These are phyloP conservation scores for Wallacemonas sp. DNA, from an alignment of 208 protist species.

Conservation along the genomic window DNA sequence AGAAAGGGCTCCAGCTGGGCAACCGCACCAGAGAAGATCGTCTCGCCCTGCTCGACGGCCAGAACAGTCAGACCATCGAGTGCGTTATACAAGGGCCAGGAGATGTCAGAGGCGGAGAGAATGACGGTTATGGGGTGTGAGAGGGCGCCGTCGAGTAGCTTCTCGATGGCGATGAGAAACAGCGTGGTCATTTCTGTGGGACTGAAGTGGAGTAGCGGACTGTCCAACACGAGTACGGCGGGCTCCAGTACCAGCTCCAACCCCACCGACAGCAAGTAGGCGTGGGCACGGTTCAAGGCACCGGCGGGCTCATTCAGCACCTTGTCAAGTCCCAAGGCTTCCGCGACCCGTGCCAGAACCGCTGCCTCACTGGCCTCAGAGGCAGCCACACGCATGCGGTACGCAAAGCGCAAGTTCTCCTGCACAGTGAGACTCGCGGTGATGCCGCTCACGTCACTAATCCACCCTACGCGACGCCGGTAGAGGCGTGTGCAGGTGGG, in stretches of 20 bases:
- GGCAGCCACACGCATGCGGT: conserved; percentile 30
- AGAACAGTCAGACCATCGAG: conserved; percentile 44
- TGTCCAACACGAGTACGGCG: conserved; percentile 26
- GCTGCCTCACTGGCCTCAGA: conserved; percentile 8
- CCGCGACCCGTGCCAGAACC: conserved; percentile 12
- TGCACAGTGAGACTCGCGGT: conserved; percentile 22
- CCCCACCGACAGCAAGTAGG: conserved; percentile 24
- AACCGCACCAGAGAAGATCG: conserved; percentile 40
- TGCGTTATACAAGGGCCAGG: conserved; percentile 36
- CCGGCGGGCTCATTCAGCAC: conserved; percentile 16
- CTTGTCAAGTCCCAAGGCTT: conserved; percentile 6
- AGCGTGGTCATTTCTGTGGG: conserved; percentile 13
- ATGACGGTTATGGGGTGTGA: conserved; percentile 13
- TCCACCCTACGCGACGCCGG: conserved; percentile 23
- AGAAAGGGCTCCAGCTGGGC: conserved; percentile 37
- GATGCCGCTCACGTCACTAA: conserved; percentile 23
- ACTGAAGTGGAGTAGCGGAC: conserved; percentile 19
- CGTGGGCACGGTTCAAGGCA: conserved; percentile 15
- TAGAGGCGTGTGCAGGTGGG: conserved; percentile 22
- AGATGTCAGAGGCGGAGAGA: conserved; percentile 27
- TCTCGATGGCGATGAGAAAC: conserved; percentile 17
- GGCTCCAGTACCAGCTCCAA: conserved; percentile 37
- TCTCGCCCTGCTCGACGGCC: conserved; percentile 20
- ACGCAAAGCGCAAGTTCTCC: conserved; percentile 30
- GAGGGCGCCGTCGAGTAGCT: conserved; percentile 7